Conservation (phyloP, 2,329 filamentous ascomycete species). For the Colletotrichum aenigma region DNA sequence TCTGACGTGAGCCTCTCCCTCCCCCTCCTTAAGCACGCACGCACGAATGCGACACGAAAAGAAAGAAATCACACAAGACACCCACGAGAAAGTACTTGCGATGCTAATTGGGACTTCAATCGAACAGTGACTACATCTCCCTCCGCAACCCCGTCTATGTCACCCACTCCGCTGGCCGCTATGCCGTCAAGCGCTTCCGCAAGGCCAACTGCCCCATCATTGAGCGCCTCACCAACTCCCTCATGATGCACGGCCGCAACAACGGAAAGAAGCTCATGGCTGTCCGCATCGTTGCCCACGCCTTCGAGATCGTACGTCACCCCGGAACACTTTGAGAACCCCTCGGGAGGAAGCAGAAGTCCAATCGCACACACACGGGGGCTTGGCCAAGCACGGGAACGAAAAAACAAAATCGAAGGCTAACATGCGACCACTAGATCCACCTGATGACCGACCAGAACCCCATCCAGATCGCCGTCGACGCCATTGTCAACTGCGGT, state of each 20-base stretch:
- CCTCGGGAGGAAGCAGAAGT: not conserved
- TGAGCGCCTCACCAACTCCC: conserved; percentile 99
- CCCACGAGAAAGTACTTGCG: not conserved
- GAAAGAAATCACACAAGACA: conserved; percentile 4
- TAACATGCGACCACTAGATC: conserved; percentile 66
- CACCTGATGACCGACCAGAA: conserved; percentile 99
- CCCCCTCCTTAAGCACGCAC: not conserved
- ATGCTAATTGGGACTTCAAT: conserved; percentile 36
- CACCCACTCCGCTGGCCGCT: conserved; percentile 97
- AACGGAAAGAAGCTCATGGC: conserved; percentile 99
- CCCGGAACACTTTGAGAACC: not conserved
- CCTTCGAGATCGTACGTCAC: conserved; percentile 96
- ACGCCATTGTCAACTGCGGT: conserved; percentile 99
- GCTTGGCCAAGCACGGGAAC: not conserved
- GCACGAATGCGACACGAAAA: not conserved
- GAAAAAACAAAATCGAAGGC: not conserved
- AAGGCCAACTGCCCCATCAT: conserved; percentile 99
- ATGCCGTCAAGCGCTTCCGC: conserved; percentile 99
- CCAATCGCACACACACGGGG: conserved; percentile 16
- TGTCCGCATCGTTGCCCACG: conserved; percentile 97
- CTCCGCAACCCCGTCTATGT: conserved; percentile 99
- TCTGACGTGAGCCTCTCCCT: conserved; percentile 71
- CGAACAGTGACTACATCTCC: conserved; percentile 94
- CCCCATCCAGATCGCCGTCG: conserved; percentile 99
- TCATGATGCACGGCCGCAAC: conserved; percentile 99